Conservation (phyloP, 768 basidiomycete genomes). For the Amanita molliuscula region DNA sequence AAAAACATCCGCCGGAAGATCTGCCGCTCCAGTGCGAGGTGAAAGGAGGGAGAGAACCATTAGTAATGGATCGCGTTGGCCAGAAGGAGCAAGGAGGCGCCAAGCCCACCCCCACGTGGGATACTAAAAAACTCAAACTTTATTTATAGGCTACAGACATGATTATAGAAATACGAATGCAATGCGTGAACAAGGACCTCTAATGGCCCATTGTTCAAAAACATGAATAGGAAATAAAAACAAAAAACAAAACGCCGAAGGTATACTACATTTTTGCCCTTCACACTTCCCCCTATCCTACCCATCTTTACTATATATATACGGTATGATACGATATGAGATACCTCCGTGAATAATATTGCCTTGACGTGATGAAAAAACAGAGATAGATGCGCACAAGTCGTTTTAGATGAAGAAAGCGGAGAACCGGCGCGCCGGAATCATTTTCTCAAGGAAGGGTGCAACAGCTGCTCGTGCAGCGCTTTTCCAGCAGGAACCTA, state of each 20-base stretch:
- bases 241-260: not conserved
- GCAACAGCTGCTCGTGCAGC: conserved; percentile 83
- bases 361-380: not conserved
- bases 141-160: no score
- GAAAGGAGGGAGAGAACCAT: no score
- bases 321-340: not conserved
- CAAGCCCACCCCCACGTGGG: no score
- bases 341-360: not conserved
- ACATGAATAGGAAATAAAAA: no score
- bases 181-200: no score
- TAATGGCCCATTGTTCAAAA: no score
- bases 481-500: conserved; percentile 91
- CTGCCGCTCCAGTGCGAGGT: no score
- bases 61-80: no score
- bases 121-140: no score
- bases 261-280: not conserved
- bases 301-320: not conserved
- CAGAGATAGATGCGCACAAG: not conserved
- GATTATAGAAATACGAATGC: no score
- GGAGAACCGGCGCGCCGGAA: not conserved
- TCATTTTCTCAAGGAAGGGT: conserved; percentile 34
- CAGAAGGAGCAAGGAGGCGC: no score
- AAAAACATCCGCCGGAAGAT: no score
- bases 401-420: not conserved
- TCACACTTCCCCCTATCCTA: not conserved